Evolutionary conservation across 352 stramenopile species (phyloP), one percentile per base, ranked within the genome.

Genomic region (Phytophthora palmivora): DNA sequence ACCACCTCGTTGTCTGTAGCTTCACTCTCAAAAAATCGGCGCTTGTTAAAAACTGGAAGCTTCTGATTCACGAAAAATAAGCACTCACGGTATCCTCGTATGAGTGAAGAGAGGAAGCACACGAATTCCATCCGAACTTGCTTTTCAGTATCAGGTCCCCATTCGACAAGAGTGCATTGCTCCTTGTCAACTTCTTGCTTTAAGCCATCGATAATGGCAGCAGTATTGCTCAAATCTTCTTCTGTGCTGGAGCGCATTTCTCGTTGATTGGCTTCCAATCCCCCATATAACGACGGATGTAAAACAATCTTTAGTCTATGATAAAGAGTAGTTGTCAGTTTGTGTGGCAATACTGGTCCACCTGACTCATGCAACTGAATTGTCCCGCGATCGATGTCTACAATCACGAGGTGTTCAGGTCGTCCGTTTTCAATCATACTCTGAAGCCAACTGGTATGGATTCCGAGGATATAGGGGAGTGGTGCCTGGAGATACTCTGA

Each of bases 1-100:
- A 76, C 72, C 4, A 87, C 76, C 28, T 95, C 82, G 48, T 52
- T 88, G 43, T 91, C 82, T 14, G 53, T 64, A 0, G 72, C 70
- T 51, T 82, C 75, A 16, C 67, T 91, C 10, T 86, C 63, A 37
- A 93, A 87, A 60, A 92, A 95, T 1, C 87, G 72, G 2, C 84
- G 82, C 56, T 95, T 93, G 74, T 95, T 93, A 59, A 95, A 95
- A n/a, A 95, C 87, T 3, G 87, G 84, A 8, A 95, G 73, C 44
- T 89, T 88, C 38, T 92, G 84, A 47, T 95, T 92, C 18, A 95
- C 87, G 41, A 92, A 95, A 43, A 95, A 91, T 18, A 95, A 43
- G n/a, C 87, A 95, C 34, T 93, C 87, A 16, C 84, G 87, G 39
- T 95, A 95, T 19, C 87, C 87, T 63, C 77, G 82, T 5, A 95